Evolutionary conservation across 257 asterid genomes (phyloP), one percentile per base, ranked within the genome.

Genomic region (Hygrophila difformis): DNA sequence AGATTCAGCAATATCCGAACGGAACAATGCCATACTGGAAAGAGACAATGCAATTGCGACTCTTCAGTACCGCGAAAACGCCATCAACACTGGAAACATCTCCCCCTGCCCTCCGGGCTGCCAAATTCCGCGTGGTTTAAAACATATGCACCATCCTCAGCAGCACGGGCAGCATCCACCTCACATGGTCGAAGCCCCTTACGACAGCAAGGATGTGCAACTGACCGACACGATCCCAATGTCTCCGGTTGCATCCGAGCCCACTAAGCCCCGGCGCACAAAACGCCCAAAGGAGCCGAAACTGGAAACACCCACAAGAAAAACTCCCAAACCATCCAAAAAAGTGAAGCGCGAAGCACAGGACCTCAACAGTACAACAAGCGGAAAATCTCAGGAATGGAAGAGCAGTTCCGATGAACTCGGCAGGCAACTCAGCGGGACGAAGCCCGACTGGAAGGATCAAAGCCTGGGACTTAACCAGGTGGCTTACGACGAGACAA

Each of bases 11-110:
- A 31, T 77, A 22, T 51, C 73, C 13, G 93, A 77, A 22, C 82
- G 86, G 12, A 81, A 84, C 20, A 76, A 61, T 40, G 93, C 83
- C 56, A 11, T 80, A 10, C 64, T 70, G 50, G 93, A 84, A 72
- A 75, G 88, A 7, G 86, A 84, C 62, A 80, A 80, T 53, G 95
- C 86, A 51, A 64, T 75, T 42, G 95, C 95, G 18, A 88, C 95
- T 49, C 95, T 84, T 52, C 88, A 73, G 29, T 84, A 77, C 52
- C 86, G 70, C 15, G 88, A 84, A 62, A 78, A 21, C 18, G 67
- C 68, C 15, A 46, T 68, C 19, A 31, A 73, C 21, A 57, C 51
- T 22, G 18, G 55, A 34, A 60, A 63, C 49, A 58, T 71, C 42
- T 55, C 93, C 12, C 76, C 73, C 5, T 85, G 87, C 61, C 91